These are phyloP conservation scores for Solanum corneliomulleri DNA, from an alignment of 257 asterid species.

Conservation along the genomic window DNA sequence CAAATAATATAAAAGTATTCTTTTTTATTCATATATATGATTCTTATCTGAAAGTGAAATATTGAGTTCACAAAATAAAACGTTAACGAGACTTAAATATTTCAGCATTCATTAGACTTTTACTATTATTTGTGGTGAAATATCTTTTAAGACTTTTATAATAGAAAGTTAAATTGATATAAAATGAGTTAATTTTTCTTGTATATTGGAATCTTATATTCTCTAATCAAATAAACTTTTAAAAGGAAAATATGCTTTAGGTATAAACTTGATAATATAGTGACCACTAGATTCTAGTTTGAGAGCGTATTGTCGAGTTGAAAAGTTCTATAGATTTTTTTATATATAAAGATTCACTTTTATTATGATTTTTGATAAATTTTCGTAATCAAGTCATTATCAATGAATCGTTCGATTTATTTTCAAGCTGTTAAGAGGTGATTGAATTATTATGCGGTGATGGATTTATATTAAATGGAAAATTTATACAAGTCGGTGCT, in stretches of 20 bases:
- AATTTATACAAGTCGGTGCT: neutral
- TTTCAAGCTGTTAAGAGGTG: neutral
- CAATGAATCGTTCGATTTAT: neutral
- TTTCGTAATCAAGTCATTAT: too few relatives aligned
- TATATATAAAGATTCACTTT: too few relatives aligned
- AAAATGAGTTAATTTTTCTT: neutral
- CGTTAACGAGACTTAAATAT: neutral
- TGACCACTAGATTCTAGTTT: neutral
- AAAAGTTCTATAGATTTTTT: neutral
- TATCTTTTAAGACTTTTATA: neutral
- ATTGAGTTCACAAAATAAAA: neutral
- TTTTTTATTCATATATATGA: neutral
- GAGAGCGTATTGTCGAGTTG: neutral
- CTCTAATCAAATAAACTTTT: neutral
- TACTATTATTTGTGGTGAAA: neutral
- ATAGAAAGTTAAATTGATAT: neutral
- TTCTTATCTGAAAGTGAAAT: neutral
- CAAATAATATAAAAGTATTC: neutral
- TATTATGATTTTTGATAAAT: too few relatives aligned
- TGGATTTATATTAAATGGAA: neutral
- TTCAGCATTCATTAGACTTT: neutral
- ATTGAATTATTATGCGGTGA: neutral
- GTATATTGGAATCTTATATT: neutral
- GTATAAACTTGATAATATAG: neutral
- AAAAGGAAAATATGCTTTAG: neutral